Conservation (phyloP, 1,139 yeast species). For the Diutina pseudorugosa region DNA sequence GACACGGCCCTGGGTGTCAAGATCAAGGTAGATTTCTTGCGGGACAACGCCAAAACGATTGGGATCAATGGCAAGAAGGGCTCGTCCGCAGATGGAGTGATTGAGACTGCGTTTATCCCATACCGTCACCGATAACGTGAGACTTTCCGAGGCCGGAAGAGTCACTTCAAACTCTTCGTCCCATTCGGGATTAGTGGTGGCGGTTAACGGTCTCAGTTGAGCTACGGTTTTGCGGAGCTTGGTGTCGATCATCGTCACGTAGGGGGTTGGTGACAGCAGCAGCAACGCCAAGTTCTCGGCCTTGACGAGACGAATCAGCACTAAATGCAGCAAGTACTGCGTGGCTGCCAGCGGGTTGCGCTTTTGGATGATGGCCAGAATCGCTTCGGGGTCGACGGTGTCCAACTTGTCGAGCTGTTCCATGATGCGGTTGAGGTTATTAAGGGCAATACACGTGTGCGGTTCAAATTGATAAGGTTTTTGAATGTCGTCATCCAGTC, state of each 20-base stretch:
- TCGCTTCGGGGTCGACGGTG: constrained; percentile 48
- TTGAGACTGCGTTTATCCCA: constrained; percentile 56
- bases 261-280: constrained; percentile 46
- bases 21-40: constrained; percentile 45
- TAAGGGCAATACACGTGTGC: constrained; percentile 64
- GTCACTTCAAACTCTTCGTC: constrained; percentile 74
- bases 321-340: constrained; percentile 39
- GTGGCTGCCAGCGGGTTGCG: constrained; percentile 20
- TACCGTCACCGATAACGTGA: constrained; percentile 45
- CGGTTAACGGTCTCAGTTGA: constrained; percentile 47
- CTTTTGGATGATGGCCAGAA: constrained; percentile 34
- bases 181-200: constrained; percentile 66
- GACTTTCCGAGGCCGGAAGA: constrained; percentile 24
- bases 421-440: constrained; percentile 55
- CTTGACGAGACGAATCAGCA: constrained; percentile 50
- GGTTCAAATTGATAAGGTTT: constrained; percentile 47
- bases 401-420: constrained; percentile 49
- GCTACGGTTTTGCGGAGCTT: constrained; percentile 47
- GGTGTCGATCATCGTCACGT: constrained; percentile 58
- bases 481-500: constrained; percentile 22
- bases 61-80: constrained; percentile 53
- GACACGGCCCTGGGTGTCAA: constrained; percentile 60
- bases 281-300: constrained; percentile 58
- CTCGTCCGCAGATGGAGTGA: constrained; percentile 62
- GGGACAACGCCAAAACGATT: constrained; percentile 57